Base-by-base conservation (phyloP, 2,329 filamentous ascomycete species). In the Hymenoscyphus occultus region DNA sequence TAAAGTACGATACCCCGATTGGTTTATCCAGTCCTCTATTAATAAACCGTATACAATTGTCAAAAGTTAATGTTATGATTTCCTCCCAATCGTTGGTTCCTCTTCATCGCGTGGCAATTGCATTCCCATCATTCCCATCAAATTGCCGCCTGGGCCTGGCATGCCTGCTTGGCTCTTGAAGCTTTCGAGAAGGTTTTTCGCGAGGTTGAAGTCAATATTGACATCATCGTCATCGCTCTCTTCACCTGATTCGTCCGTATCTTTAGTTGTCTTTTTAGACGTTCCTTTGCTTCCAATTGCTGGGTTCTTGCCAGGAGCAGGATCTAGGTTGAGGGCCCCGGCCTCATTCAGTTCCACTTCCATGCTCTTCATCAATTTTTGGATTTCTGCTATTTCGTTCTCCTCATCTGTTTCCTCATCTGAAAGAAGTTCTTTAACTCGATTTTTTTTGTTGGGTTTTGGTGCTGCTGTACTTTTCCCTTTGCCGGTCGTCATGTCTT, bases 121-220 rank as follows among this genome's bases (percentile, higher is more conserved):
- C 69, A 97, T 81, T 0, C 93, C 93, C 89, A 98, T 90, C 79
- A 96, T 84, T 6, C 88, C 89, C 73, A 99, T 83, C 66, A 99
- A 80, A 75, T 97, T 98, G 0, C 93, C 88, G 1, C 91, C 90
- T 0, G 95, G 95, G 0, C 95, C 95, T 39, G 92, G 83, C 81
- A 90, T 86, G 13, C 95, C 95, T 19, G 83, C 92, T 76, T 98
- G 94, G 16, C 91, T 89, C 74, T 96, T 96, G 78, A 99, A 93
- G 72, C 92, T 94, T 76, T 97, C 92, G 1, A 99, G 81, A 63
- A 99, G 81, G 73, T 98, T 98, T 76, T 90, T 92, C 19, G 91
- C 93, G 31, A 99, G 81, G 67, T 95, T 94, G 71, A 93, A 90
- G 74, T 98, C 91, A 35, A 95, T 86, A 68, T 93, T 83, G 4